Percentiles rank a stretch among this genome's conserved stretches.
Conservation (phyloP, 2,329 filamentous ascomycete genomes). For the Colletotrichum horii region DNA sequence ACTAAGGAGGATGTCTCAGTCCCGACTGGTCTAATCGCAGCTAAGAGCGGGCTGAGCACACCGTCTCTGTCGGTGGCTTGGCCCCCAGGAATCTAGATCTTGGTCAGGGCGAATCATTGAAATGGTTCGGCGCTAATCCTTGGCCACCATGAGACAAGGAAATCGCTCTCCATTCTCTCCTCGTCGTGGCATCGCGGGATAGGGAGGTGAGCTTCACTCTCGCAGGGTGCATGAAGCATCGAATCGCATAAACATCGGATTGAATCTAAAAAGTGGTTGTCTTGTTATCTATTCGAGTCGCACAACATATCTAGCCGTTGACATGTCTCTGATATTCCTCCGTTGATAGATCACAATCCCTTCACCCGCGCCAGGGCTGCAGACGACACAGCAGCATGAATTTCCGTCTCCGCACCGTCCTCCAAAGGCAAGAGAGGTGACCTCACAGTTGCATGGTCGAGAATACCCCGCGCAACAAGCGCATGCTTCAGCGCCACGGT, state of each 20-base stretch:
- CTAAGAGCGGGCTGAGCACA: neutral
- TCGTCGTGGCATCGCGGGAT: neutral
- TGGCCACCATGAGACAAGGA: neutral
- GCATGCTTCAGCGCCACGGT: slow-evolving; percentile 58
- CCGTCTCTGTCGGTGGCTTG: neutral
- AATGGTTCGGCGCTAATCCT: neutral
- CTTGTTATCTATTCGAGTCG: neutral
- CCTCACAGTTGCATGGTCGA: slow-evolving; percentile 54
- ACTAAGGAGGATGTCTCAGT: neutral
- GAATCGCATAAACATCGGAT: neutral
- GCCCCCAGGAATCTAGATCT: neutral
- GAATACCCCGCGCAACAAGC: slow-evolving; percentile 53
- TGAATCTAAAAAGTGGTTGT: neutral
- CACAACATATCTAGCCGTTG: neutral
- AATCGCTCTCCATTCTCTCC: neutral
- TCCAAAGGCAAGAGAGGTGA: slow-evolving; percentile 49
- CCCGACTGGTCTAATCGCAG: neutral
- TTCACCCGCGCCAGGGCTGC: slow-evolving; percentile 24
- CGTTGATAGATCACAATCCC: neutral
- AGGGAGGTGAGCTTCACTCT: neutral
- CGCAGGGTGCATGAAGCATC: neutral
- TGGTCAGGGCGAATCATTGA: neutral
- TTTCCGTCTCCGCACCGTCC: slow-evolving; percentile 47
- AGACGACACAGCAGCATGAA: slow-evolving; percentile 42
- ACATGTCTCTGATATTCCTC: neutral